Evolutionary conservation across 2,329 filamentous ascomycete species (phyloP), one percentile per base, ranked within the genome.

Genomic region (Aspergillus pseudotamarii): DNA sequence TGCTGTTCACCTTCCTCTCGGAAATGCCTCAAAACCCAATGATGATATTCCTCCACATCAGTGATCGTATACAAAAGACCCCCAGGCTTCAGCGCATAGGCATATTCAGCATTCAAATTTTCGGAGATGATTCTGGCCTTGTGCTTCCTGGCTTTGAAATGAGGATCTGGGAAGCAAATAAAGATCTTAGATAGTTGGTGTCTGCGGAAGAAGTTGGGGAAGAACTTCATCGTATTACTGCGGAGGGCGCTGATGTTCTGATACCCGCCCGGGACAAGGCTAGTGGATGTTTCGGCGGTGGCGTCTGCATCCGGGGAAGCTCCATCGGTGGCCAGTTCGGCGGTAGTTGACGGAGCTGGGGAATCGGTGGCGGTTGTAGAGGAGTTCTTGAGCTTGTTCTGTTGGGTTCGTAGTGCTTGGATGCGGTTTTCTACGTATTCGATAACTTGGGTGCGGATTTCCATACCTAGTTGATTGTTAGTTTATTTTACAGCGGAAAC

Each of bases 161-260:
- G 95, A 63, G 95, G 95, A 74, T 99, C 95, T 0, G 95, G 95
- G 76, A 99, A 99, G 82, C 95, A 99, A 72, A 99, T 91, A 78
- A 99, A 99, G 75, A 98, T 92, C 75, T 96, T 96, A 66, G 85
- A 87, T 16, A 99, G 87, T 76, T 97, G 94, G 16, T 81, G 84
- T 72, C 89, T 91, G 60, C 80, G 82, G 83, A 99, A 98, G 84
- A 97, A 97, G 76, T 99, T 98, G 66, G 96, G 94, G n/a, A 99
- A 83, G 79, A 98, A 99, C 78, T 99, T 99, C 95, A 99, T 99
- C 6, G 93, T 92, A 81, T 99, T 99, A 68, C 92, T 92, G 66
- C 95, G 90, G 55, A 99, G 83, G 75, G 93, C 96, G 38, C 91
- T 89, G 59, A 94, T 90, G 77, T 99, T 99, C 74, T 96, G 90